phyloP scores from a whole-genome alignment of 805 yeast genomes.

The Saturnispora silvae region DNA sequence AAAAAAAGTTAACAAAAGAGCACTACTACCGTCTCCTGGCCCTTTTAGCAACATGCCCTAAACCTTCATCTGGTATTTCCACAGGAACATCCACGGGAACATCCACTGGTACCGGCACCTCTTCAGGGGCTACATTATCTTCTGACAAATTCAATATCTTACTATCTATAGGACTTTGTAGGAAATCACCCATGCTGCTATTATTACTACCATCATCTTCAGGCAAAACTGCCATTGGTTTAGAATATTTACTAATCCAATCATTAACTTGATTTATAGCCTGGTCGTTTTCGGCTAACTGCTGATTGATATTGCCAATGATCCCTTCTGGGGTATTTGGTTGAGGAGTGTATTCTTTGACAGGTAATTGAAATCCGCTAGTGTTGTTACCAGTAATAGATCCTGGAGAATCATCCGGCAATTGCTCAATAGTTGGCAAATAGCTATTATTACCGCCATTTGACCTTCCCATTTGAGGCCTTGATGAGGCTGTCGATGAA shows the following conservation, averaged over 20 bases:
- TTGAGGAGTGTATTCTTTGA: conserved; percentile 2
- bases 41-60: background rate
- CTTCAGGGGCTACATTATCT: background rate
- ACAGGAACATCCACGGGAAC: too few species aligned
- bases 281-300: conserved; percentile 37
- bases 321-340: conserved; percentile 15
- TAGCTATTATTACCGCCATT: background rate
- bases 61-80: too few species aligned
- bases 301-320: conserved; percentile 37
- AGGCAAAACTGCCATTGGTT: too few species aligned
- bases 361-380: conserved; percentile 2
- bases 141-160: conserved; percentile 10
- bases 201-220: too few species aligned
- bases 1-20: background rate
- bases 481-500: conserved; percentile 4
- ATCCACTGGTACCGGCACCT: too few species aligned
- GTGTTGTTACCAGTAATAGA: background rate
- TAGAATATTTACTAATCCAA: conserved; percentile 30
- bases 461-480: background rate
- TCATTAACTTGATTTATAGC: conserved; percentile 47
- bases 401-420: background rate
- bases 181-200: conserved; percentile 26
- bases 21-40: background rate
- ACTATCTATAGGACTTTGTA: conserved; percentile 13
- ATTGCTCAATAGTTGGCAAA: conserved; percentile 3